Conservation (phyloP, 805 yeast genomes). For the Debaryomyces castellii region DNA sequence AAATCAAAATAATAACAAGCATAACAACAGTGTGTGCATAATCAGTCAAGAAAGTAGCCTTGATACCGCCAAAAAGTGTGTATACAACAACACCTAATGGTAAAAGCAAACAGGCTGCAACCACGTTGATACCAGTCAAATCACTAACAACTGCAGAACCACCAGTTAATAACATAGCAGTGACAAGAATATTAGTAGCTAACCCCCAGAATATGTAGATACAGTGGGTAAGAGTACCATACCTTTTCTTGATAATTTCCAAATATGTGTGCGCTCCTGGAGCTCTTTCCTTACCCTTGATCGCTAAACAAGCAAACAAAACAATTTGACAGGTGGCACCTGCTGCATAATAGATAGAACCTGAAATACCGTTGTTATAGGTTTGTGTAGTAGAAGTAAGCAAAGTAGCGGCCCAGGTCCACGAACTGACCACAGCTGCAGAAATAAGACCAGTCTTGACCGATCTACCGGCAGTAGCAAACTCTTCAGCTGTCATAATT, state of each 20-base stretch:
- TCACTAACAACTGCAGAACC: conserved; percentile 82
- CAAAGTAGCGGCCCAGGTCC: conserved; percentile 69
- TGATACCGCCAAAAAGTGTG: conserved; percentile 45
- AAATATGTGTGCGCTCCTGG: conserved; percentile 91
- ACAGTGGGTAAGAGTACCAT: conserved; percentile 72
- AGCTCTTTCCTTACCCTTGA: conserved; percentile 84
- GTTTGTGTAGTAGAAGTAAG: conserved; percentile 64
- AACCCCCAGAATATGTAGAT: conserved; percentile 77
- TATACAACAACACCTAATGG: conserved; percentile 70
- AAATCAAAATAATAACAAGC: conserved; percentile 72
- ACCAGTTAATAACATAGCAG: conserved; percentile 89
- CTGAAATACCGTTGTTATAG: conserved; percentile 71
- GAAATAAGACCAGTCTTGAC: conserved; percentile 83
- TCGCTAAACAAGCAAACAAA: conserved; percentile 81
- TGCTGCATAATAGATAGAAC: conserved; percentile 82
- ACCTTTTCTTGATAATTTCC: conserved; percentile 79
- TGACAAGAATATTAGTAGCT: conserved; percentile 85
- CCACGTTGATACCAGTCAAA: conserved; percentile 75
- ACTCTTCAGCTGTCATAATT: conserved; percentile 88
- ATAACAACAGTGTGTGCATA: conserved; percentile 54
- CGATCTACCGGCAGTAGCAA: conserved; percentile 88
- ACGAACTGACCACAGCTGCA: conserved; percentile 87
- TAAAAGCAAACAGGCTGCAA: conserved; percentile 78
- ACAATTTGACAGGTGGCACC: conserved; percentile 92
- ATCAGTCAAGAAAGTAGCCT: conserved; percentile 47